A percentile compares a stretch with the other conserved stretches of the same genome.
Evolutionary conservation across 2,329 filamentous ascomycete species (phyloP).

Genomic region (Onygenales sp.): DNA sequence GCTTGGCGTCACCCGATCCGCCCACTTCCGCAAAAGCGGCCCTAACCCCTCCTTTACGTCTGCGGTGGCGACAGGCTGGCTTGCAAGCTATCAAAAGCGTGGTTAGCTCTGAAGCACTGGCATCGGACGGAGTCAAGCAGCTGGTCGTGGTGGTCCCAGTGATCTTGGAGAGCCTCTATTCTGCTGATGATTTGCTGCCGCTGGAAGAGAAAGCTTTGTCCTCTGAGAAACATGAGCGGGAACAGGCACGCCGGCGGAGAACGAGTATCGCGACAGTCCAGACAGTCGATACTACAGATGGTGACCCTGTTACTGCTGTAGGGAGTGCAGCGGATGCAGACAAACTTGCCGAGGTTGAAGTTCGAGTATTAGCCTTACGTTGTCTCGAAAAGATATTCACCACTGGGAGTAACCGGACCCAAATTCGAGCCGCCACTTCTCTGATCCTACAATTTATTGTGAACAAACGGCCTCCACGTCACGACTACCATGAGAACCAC

Average conservation of each 20-base stretch:
- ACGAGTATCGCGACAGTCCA: slow-evolving; percentile 71
- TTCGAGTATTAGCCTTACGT: slow-evolving; percentile 71
- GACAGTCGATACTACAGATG: slow-evolving; percentile 60
- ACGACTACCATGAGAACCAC: slow-evolving; percentile 36
- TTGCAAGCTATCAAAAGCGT: slow-evolving; percentile 72
- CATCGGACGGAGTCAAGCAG: slow-evolving; percentile 65
- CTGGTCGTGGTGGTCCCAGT: slow-evolving; percentile 72
- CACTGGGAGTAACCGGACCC: slow-evolving; percentile 63
- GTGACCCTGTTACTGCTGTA: slow-evolving; percentile 55
- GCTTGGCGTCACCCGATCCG: slow-evolving; percentile 60
- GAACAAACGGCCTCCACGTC: slow-evolving; percentile 44
- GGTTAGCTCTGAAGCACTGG: slow-evolving; percentile 68
- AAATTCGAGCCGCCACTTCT: slow-evolving; percentile 67
- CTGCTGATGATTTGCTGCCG: slow-evolving; percentile 58
- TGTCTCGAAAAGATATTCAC: slow-evolving; percentile 81
- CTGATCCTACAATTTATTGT: slow-evolving; percentile 66
- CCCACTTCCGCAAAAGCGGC: slow-evolving; percentile 37
- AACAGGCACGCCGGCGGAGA: slow-evolving; percentile 55
- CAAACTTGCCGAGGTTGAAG: slow-evolving; percentile 79
- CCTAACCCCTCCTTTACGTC: slow-evolving; percentile 61
- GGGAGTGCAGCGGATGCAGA: slow-evolving; percentile 81
- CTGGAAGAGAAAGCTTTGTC: slow-evolving; percentile 58
- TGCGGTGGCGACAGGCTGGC: slow-evolving; percentile 67
- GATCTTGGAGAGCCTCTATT: slow-evolving; percentile 78
- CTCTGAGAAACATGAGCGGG: slow-evolving; percentile 59